These are phyloP conservation scores for Suillus luteus DNA, from an alignment of 768 basidiomycete species.

Conservation along the genomic window DNA sequence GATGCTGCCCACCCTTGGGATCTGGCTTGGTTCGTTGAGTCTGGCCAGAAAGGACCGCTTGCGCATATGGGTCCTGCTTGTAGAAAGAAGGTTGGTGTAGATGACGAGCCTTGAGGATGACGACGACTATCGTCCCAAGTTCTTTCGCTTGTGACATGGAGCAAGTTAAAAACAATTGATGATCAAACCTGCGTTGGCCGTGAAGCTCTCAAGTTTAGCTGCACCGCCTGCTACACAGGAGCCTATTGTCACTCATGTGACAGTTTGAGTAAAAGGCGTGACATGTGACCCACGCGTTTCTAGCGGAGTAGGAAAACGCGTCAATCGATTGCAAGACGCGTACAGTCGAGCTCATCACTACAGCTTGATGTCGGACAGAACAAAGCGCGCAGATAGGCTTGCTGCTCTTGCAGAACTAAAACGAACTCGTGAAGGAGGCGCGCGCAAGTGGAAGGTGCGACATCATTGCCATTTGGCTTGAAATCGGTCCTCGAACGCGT, in stretches of 20 bases:
- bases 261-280: background rate
- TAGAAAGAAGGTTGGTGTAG: slow-evolving; percentile 84
- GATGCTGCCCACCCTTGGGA: slow-evolving; percentile 89
- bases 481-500: slow-evolving; percentile 26
- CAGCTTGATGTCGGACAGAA: slow-evolving; percentile 30
- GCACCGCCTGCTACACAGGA: background rate
- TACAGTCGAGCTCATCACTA: slow-evolving; percentile 1
- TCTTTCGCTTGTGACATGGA: slow-evolving; percentile 40
- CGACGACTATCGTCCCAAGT: slow-evolving; percentile 82
- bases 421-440: slow-evolving; percentile 59
- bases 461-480: slow-evolving; percentile 11
- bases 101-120: slow-evolving; percentile 84
- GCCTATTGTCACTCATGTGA: background rate
- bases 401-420: slow-evolving; percentile 49
- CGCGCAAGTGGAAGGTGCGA: slow-evolving; percentile 58
- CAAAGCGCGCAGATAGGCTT: slow-evolving; percentile 43
- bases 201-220: background rate
- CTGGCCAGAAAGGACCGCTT: slow-evolving; percentile 57
- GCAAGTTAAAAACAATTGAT: slow-evolving; percentile 13
- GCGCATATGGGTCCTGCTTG: slow-evolving; percentile 89
- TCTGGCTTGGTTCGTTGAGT: slow-evolving; percentile 74
- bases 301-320: slow-evolving; percentile 26
- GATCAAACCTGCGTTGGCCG: background rate
- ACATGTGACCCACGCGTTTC: slow-evolving; percentile 7
- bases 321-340: slow-evolving; percentile 22